Evolutionary conservation across 306 rosid species (phyloP).

Genomic region (Arachis hypogaea): DNA sequence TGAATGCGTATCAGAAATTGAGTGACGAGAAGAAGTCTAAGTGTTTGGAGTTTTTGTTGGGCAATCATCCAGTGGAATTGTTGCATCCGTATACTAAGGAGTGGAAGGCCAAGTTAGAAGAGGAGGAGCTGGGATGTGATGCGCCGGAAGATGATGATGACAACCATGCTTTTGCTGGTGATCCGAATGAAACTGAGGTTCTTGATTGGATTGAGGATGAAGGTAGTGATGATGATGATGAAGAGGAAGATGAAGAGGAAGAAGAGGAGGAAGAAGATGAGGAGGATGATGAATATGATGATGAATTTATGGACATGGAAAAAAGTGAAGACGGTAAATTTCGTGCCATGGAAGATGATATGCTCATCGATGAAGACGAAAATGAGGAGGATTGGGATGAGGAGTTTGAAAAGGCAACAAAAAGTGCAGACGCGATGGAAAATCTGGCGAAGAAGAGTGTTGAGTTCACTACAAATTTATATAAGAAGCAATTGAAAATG

Average conservation of each 20-base stretch:
- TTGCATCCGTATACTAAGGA: slow-evolving; percentile 92
- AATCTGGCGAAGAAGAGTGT: slow-evolving; percentile 51
- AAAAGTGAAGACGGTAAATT: slow-evolving; percentile 45
- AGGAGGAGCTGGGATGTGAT: slow-evolving; percentile 92
- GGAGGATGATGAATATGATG: slow-evolving; percentile 42
- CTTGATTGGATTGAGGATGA: slow-evolving; percentile 84
- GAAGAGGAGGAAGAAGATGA: slow-evolving; percentile 38
- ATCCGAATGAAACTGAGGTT: slow-evolving; percentile 57
- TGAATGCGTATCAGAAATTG: slow-evolving; percentile 73
- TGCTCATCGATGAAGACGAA: slow-evolving; percentile 28
- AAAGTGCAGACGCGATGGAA: slow-evolving; percentile 77
- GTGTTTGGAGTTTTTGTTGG: slow-evolving; percentile 78
- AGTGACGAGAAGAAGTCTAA: slow-evolving; percentile 80
- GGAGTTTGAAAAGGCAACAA: slow-evolving; percentile 57
- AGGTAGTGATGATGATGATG: slow-evolving; percentile 33
- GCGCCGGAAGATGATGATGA: slow-evolving; percentile 76
- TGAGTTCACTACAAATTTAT: slow-evolving; percentile 36
- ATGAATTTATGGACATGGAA: slow-evolving; percentile 54
- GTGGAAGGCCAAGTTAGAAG: slow-evolving; percentile 97
- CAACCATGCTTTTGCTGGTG: slow-evolving; percentile 33
- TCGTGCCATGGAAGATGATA: slow-evolving; percentile 41
- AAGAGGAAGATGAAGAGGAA: neutral
- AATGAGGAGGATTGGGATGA: slow-evolving; percentile 57
- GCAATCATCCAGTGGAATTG: slow-evolving; percentile 74
- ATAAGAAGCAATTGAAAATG: slow-evolving; percentile 43